phyloP scores from a whole-genome alignment of 306 rosid species.

The Fragaria nilgerrensis region DNA sequence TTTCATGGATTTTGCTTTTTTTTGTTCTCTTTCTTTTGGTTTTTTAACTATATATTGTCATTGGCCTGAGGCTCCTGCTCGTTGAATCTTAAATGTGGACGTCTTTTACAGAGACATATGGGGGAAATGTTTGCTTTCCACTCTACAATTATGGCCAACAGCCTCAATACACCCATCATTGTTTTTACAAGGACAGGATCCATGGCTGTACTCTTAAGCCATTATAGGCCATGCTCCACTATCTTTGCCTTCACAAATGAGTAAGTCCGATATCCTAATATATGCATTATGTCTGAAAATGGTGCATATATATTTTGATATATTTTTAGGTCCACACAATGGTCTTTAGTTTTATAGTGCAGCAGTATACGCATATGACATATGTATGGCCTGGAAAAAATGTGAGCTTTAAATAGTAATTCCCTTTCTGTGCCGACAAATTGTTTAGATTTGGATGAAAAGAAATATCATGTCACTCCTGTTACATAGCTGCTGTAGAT shows the following conservation, averaged over 20 bases:
- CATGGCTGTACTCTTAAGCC: constrained; percentile 89
- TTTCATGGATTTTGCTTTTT: not conserved
- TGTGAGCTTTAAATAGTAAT: not conserved
- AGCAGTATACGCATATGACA: not conserved
- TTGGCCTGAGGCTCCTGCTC: not conserved
- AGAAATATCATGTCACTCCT: not conserved
- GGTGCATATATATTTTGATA: not conserved
- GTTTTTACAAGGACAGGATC: constrained; percentile 98
- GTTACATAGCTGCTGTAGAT: not conserved
- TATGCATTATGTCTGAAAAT: not conserved
- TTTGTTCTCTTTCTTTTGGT: not conserved
- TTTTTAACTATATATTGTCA: not conserved
- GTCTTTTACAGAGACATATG: constrained; percentile 69
- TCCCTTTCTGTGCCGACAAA: not conserved
- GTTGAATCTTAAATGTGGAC: constrained; percentile 20
- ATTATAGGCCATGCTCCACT: constrained; percentile 80
- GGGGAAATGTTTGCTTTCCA: constrained; percentile 93
- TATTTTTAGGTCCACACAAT: not conserved
- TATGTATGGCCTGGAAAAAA: not conserved
- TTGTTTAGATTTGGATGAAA: not conserved
- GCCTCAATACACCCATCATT: constrained; percentile 66
- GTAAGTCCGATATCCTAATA: constrained; percentile 48
- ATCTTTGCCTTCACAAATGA: constrained; percentile 96
- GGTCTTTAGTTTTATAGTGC: not conserved
- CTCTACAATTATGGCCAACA: constrained; percentile 85